Evolutionary conservation across 2,329 filamentous ascomycete species (phyloP).

Genomic region (Aspergillus flavus): DNA sequence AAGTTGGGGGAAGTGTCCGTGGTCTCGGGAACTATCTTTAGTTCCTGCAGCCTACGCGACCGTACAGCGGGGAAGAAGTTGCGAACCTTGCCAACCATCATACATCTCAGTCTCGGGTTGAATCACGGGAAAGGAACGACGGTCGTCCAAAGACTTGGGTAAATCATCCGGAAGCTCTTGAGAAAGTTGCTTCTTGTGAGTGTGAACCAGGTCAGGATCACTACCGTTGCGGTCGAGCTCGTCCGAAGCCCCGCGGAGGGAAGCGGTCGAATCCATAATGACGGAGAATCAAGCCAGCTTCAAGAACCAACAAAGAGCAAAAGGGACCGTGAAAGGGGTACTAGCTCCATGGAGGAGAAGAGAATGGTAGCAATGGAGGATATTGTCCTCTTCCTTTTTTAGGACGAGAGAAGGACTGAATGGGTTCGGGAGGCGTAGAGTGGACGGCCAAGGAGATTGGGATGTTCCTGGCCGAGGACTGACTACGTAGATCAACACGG

Average conservation of each 20-base stretch:
- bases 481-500: conserved; percentile 9
- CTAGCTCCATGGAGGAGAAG: conserved; percentile 25
- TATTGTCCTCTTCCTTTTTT: conserved; percentile 8
- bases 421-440: conserved; percentile 12
- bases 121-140: conserved; percentile 67
- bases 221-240: conserved; percentile 26
- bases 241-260: conserved; percentile 35
- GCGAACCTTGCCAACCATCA: conserved; percentile 93
- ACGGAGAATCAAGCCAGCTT: conserved; percentile 7
- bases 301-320: conserved; percentile 18
- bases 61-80: conserved; percentile 20
- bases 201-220: conserved; percentile 23
- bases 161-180: conserved; percentile 75
- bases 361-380: conserved; percentile 9
- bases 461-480: conserved; percentile 4
- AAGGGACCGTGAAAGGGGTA: conserved; percentile 15
- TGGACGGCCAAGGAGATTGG: conserved; percentile 12
- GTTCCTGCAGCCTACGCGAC: conserved; percentile 8
- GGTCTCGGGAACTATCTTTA: conserved; percentile 2
- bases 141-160: conserved; percentile 88
- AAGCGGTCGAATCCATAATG: conserved; percentile 39
- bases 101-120: conserved; percentile 93
- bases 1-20: neutral
- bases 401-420: neutral
- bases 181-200: conserved; percentile 25